Evolutionary conservation across 257 asterid species (phyloP), one percentile per base, ranked within the genome.

Genomic region (Rehmannia glutinosa): DNA sequence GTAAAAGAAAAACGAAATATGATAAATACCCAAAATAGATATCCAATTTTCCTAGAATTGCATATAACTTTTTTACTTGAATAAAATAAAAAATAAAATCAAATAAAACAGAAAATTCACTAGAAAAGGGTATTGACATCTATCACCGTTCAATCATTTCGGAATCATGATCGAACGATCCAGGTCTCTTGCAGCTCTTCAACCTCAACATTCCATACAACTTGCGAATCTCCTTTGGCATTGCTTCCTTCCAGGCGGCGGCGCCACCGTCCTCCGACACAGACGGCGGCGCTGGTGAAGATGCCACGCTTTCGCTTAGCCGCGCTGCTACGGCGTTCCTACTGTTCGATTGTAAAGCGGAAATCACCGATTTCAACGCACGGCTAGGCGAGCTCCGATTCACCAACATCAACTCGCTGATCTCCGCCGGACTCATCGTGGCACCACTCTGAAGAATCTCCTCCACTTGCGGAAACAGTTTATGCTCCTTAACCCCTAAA

Each of bases 301-400:
- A 73, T 2, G 82, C 72, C 1, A 66, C 32, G 17, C 80, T 76
- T 35, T 75, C 85, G 17, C 71, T 69, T 36, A 45, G 11, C 69
- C 75, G 73, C 38, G 76, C 36, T 1, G 68, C 32, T 24, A 33
- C 59, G 4, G 19, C 68, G 19, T 42, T 35, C 33, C 68, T 66
- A 19, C 65, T 10, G 66, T 62, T 83, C 19, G 85, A 78, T 5
- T 85, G 92, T 23, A 85, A 56, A 8, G 87, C 92, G 28, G 87
- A 75, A 38, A 85, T 83, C 64, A 85, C 87, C 25, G 92, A 76
- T 30, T 77, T 78, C 78, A 83, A 59, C 27, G 92, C 92, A 1
- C 89, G 81, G 79, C 92, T 85, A 0, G 92, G 92, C 30, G 89
- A 83, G 68, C 85, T 78, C 65, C 87, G 78, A 47, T 85, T 78